Evolutionary conservation across 1,139 yeast genomes (phyloP).

Genomic region (Geotrichum phurueaensis): DNA sequence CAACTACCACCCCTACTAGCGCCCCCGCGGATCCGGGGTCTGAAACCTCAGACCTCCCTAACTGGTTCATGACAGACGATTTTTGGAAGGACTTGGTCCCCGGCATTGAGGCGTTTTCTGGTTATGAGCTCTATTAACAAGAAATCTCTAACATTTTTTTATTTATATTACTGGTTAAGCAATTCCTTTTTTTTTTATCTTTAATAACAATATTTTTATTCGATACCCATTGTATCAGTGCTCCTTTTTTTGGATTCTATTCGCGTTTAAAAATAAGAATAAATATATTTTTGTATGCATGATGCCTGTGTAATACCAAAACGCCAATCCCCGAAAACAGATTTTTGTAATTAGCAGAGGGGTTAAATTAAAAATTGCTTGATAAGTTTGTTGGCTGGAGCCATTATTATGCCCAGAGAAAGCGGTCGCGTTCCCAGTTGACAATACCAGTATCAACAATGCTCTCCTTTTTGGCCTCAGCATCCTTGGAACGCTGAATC

Average conservation of each 20-base stretch:
- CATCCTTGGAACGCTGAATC: constrained; percentile 12
- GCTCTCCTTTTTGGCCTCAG: constrained; percentile 12
- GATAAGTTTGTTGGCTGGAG: no score
- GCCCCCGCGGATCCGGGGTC: background rate
- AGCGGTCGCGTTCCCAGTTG: constrained; percentile 16
- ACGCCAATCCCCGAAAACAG: no score
- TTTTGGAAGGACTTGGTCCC: constrained; percentile 32
- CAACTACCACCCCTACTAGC: background rate
- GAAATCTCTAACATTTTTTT: background rate
- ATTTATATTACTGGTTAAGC: background rate
- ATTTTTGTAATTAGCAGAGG: no score
- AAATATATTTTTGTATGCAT: background rate
- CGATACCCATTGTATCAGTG: background rate
- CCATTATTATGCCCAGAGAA: background rate
- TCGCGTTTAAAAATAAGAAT: background rate
- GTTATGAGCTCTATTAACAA: constrained; percentile 22
- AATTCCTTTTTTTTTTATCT: background rate
- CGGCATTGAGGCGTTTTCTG: constrained; percentile 30
- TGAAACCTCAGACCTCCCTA: constrained; percentile 21
- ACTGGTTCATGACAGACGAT: constrained; percentile 30
- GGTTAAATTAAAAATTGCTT: no score
- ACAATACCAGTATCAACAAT: constrained; percentile 19
- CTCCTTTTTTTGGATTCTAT: background rate
- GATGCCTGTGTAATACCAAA: background rate
- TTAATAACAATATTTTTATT: background rate